These are phyloP conservation scores for Trichoderma reesei DNA, from an alignment of 495 filamentous ascomycete species.

Conservation along the genomic window DNA sequence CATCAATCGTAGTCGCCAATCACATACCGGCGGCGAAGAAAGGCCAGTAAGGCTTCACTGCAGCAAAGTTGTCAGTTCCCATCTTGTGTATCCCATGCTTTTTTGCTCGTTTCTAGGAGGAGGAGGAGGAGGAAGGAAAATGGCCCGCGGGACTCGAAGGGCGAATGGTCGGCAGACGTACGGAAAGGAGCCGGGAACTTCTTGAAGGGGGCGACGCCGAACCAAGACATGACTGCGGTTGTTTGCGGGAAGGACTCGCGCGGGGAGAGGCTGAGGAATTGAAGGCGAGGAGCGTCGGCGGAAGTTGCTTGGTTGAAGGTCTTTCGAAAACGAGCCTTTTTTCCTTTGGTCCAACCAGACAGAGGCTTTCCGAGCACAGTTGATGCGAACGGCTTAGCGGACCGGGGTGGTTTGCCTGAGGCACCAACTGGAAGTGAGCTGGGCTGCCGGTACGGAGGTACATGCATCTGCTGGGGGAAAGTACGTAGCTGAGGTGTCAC, in stretches of 20 bases:
- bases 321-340: slow-evolving; percentile 35
- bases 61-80: slow-evolving; percentile 20
- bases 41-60: slow-evolving; percentile 80
- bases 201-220: slow-evolving; percentile 57
- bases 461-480: no score
- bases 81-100: no score
- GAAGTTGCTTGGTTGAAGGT: slow-evolving; percentile 18
- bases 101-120: no score
- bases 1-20: slow-evolving; percentile 8
- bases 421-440: slow-evolving; percentile 1
- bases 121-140: no score
- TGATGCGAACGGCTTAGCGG: slow-evolving; percentile 13
- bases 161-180: no score
- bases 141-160: no score
- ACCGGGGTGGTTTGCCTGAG: slow-evolving; percentile 10
- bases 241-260: slow-evolving; percentile 17
- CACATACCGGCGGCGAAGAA: slow-evolving; percentile 90
- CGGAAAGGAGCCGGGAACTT: slow-evolving; percentile 83
- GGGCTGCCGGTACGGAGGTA: no score
- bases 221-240: slow-evolving; percentile 59
- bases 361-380: background rate
- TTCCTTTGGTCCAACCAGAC: slow-evolving; percentile 17
- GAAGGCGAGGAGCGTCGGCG: slow-evolving; percentile 14
- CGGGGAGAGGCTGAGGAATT: slow-evolving; percentile 17
- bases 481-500: background rate